phyloP scores from a whole-genome alignment of 2,329 filamentous ascomycete species.

The Hyphodiscus sp. region DNA sequence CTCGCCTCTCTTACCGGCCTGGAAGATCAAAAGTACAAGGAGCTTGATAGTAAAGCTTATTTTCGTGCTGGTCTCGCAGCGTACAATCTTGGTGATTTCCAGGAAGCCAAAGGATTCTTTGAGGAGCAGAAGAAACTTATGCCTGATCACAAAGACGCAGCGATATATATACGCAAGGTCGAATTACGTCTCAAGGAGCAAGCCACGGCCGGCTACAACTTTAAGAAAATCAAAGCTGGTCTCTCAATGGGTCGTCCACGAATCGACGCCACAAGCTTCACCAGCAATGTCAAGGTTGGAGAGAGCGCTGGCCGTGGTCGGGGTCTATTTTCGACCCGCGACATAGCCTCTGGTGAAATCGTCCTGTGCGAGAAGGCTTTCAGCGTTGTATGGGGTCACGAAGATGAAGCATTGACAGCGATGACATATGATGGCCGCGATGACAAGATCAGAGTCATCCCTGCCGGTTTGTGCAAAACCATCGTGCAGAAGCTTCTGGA shows the following conservation, averaged over 20 bases:
- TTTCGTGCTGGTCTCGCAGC: constrained; percentile 33
- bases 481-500: constrained; percentile 32
- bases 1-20: constrained; percentile 26
- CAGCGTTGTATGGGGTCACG: constrained; percentile 23
- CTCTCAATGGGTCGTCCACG: constrained; percentile 31
- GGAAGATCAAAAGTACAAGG: constrained; percentile 7
- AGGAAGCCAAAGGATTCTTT: constrained; percentile 24
- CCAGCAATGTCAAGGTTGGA: constrained; percentile 36
- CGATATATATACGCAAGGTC: constrained; percentile 11
- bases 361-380: constrained; percentile 53
- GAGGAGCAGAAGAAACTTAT: constrained; percentile 17
- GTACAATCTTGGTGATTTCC: constrained; percentile 31
- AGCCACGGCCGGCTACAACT: constrained; percentile 35
- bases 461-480: constrained; percentile 26
- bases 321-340: constrained; percentile 43
- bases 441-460: constrained; percentile 10
- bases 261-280: constrained; percentile 43
- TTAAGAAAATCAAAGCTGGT: constrained; percentile 34
- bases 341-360: constrained; percentile 42
- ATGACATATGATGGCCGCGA: constrained; percentile 27
- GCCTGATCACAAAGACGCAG: constrained; percentile 26
- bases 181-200: constrained; percentile 33
- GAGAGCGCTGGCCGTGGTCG: constrained; percentile 37
- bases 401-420: constrained; percentile 26
- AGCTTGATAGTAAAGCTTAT: constrained; percentile 31